Evolutionary conservation across 1,284 basidiomycete species (phyloP), one percentile per base, ranked within the genome.

Genomic region (Leccinum angustisporum): DNA sequence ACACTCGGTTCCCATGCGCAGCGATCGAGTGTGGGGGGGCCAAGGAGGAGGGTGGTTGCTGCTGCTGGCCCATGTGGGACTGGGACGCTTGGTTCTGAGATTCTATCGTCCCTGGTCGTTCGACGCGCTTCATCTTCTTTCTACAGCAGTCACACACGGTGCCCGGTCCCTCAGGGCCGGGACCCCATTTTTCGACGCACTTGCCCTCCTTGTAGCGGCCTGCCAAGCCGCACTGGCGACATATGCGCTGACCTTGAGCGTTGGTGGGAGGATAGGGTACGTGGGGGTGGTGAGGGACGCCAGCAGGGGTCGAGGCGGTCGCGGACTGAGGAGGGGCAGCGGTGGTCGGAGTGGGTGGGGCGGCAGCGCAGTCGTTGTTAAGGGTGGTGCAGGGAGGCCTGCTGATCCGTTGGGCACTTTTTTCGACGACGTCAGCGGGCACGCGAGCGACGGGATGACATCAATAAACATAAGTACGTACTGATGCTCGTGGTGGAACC

Each of bases 181-280:
- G 91, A 3, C 90, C 91, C 91, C 91, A 92, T 73, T 92, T 92
- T 71, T 92, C 91, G 52, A 92, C 88, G 69, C 91, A 92, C 70
- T 91, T 92, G 16, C 87, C 87, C 13, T 92, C 91, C 77, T 92
- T 92, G 78, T 92, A 92, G 1, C 90, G 77, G 0, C 85, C 85
- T 1, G 84, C 77, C 38, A 84, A 75, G 0, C 88, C 87, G 66
- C 90, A 92, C 68, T 90, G 87, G 11, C 89, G 77, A 70, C 90
- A 91, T 43, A 90, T 90, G 27, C 90, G 79, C 68, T 91, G 88
- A 0, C 88, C 89, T 56, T 81, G 76, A 1, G 79, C 77, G 68
- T 91, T 90, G 1, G 81, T 83, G 16, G 86, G 73, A 46, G 70
- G 65, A 30, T 65, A 74, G 0, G 70, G 63, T 0, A 62, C 14